Evolutionary conservation across 2,329 filamentous ascomycete species (phyloP).

Genomic region (Neofusicoccum parvum): DNA sequence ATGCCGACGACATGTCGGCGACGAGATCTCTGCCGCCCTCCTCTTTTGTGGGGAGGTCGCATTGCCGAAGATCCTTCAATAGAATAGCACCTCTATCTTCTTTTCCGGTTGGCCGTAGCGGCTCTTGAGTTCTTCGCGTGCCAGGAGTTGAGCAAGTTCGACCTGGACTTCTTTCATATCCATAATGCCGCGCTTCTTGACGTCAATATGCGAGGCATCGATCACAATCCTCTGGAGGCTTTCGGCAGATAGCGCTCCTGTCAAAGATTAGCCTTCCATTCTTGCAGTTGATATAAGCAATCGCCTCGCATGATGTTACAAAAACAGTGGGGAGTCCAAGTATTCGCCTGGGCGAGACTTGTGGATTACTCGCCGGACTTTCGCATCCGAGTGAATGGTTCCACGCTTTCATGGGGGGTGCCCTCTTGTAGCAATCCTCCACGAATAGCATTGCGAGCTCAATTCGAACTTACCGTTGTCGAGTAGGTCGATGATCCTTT

Average conservation of each 20-base stretch:
- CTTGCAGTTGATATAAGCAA: not conserved
- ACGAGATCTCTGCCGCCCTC: not conserved
- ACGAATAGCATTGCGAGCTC: too few species aligned
- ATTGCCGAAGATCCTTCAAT: slow-evolving; percentile 9
- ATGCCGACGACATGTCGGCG: not conserved
- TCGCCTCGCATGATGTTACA: not conserved
- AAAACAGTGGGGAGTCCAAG: not conserved
- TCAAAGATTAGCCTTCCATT: slow-evolving; percentile 23
- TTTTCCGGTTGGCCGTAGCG: slow-evolving; percentile 55
- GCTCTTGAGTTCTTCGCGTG: slow-evolving; percentile 69
- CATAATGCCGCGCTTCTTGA: slow-evolving; percentile 89
- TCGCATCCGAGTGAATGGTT: too few species aligned
- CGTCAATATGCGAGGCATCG: slow-evolving; percentile 90
- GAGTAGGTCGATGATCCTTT: slow-evolving; percentile 77
- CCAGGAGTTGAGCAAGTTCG: slow-evolving; percentile 75
- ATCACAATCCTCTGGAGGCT: slow-evolving; percentile 79
- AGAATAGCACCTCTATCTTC: slow-evolving; percentile 23
- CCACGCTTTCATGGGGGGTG: too few species aligned
- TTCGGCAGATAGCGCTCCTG: slow-evolving; percentile 69
- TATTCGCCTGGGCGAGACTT: not conserved
- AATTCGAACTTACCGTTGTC: slow-evolving; percentile 65
- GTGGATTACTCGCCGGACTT: too few species aligned
- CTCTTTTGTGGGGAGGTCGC: not conserved
- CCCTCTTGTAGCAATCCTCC: too few species aligned
- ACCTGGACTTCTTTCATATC: slow-evolving; percentile 94